A percentile compares a stretch with the other conserved stretches of the same genome.
Evolutionary conservation across 371 early-diverging fungal species (phyloP).

Genomic region (Umbelopsis sp.): DNA sequence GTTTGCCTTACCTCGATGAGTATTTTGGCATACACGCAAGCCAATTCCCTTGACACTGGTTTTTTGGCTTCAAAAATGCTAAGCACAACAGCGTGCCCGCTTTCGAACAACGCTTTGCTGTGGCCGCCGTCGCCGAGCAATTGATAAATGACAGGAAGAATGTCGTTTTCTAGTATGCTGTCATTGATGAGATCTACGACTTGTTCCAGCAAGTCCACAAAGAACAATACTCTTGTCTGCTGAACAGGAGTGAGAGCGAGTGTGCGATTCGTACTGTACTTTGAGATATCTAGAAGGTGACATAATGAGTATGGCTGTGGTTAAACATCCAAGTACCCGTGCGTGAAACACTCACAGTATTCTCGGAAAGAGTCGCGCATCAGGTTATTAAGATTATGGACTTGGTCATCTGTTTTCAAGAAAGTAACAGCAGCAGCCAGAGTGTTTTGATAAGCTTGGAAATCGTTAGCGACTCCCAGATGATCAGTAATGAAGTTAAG

Average conservation of each 20-base stretch:
- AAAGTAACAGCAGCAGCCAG: slow-evolving; percentile 49
- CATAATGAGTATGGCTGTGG: neutral
- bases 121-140: slow-evolving; percentile 47
- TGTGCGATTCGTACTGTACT: slow-evolving; percentile 25
- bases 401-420: slow-evolving; percentile 36
- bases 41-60: slow-evolving; percentile 45
- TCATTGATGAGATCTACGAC: slow-evolving; percentile 53
- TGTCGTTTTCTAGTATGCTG: slow-evolving; percentile 43
- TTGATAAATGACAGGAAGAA: slow-evolving; percentile 63
- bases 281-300: slow-evolving; percentile 6
- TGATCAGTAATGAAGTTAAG: slow-evolving; percentile 48
- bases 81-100: slow-evolving; percentile 62
- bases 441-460: slow-evolving; percentile 52
- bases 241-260: slow-evolving; percentile 40
- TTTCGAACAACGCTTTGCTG: slow-evolving; percentile 61
- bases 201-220: slow-evolving; percentile 59
- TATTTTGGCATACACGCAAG: slow-evolving; percentile 50
- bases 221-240: slow-evolving; percentile 52
- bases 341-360: slow-evolving; percentile 31
- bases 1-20: slow-evolving; percentile 44
- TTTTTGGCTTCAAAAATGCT: slow-evolving; percentile 58
- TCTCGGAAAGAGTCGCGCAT: slow-evolving; percentile 41
- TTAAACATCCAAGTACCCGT: neutral
- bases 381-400: slow-evolving; percentile 39
- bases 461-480: slow-evolving; percentile 39